A percentile compares a stretch with the other conserved stretches of the same genome.
Conservation (phyloP, 2,329 filamentous ascomycete species). For the Colletotrichum destructivum region DNA sequence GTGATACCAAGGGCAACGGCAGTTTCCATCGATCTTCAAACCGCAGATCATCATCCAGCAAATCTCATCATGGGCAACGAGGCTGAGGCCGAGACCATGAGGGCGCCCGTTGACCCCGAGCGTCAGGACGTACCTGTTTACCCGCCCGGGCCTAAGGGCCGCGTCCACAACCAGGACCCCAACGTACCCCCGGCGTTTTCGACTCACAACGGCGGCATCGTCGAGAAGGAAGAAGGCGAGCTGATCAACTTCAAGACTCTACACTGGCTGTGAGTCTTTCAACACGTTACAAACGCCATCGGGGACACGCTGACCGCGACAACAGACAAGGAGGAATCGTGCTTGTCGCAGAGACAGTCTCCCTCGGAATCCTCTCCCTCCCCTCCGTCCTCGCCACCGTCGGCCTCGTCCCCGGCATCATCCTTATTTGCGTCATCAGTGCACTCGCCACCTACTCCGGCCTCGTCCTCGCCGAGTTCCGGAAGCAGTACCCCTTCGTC, state of each 20-base stretch:
- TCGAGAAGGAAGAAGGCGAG: conserved; percentile 33
- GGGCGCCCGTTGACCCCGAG: conserved; percentile 21
- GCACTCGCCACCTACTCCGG: conserved; percentile 78
- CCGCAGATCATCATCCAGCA: background rate
- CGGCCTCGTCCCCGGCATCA: conserved; percentile 80
- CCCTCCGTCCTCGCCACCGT: conserved; percentile 81
- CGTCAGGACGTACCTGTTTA: background rate
- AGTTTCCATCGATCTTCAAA: background rate
- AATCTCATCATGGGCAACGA: conserved; percentile 30
- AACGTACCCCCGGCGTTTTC: background rate
- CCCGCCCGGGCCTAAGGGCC: conserved; percentile 1
- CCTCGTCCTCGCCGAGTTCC: conserved; percentile 75
- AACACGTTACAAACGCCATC: rapidly evolving
- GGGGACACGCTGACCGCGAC: background rate
- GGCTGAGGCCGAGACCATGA: conserved; percentile 22
- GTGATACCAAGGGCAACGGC: background rate
- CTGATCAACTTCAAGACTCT: conserved; percentile 56
- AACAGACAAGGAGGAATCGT: conserved; percentile 62
- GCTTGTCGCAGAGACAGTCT: conserved; percentile 61
- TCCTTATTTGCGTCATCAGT: conserved; percentile 77
- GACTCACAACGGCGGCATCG: conserved; percentile 7
- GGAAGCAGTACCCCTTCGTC: conserved; percentile 77
- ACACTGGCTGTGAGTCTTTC: conserved; percentile 54
- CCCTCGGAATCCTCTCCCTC: conserved; percentile 75
- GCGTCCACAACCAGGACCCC: background rate